A percentile compares a stretch with the other conserved stretches of the same genome.
Evolutionary conservation across 495 filamentous ascomycete genomes (phyloP).

Genomic region (Tuber umbilicatum): DNA sequence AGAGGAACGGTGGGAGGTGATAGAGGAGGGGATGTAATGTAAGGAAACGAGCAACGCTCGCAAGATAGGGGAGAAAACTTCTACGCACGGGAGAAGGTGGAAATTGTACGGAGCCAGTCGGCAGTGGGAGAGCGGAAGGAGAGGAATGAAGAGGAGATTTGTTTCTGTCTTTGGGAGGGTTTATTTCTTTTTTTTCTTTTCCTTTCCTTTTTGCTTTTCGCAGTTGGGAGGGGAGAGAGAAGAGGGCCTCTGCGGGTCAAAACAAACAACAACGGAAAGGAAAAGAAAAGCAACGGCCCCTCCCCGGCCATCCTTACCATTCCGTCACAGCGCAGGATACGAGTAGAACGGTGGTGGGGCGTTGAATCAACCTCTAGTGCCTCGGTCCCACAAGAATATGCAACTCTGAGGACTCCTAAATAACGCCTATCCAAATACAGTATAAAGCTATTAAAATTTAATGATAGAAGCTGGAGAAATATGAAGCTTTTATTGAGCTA

Average conservation of each 20-base stretch:
- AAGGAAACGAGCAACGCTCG: constrained; percentile 5
- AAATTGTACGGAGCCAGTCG: constrained; percentile 5
- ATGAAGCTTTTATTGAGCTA: too few species aligned
- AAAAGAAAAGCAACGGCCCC: constrained; percentile 10
- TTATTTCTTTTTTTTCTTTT: constrained; percentile 9
- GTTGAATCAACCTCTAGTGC: too few species aligned
- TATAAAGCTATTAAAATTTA: too few species aligned
- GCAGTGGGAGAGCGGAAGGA: constrained; percentile 5
- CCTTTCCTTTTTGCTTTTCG: constrained; percentile 15
- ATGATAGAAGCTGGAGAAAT: too few species aligned
- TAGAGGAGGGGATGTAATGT: background rate
- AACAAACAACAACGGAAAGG: constrained; percentile 32
- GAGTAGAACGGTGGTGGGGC: background rate
- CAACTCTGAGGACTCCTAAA: too few species aligned
- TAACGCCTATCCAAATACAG: too few species aligned
- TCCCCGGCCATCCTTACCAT: constrained; percentile 16
- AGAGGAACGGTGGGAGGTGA: background rate
- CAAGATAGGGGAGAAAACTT: constrained; percentile 16
- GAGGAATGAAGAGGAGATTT: constrained; percentile 9
- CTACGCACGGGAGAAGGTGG: background rate
- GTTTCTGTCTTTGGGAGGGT: constrained; percentile 8
- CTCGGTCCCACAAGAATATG: too few species aligned
- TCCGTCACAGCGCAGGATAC: background rate
- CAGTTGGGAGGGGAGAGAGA: background rate
- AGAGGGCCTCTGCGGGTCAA: constrained; percentile 19